phyloP scores from a whole-genome alignment of 805 yeast species.

The Candida easanensis region DNA sequence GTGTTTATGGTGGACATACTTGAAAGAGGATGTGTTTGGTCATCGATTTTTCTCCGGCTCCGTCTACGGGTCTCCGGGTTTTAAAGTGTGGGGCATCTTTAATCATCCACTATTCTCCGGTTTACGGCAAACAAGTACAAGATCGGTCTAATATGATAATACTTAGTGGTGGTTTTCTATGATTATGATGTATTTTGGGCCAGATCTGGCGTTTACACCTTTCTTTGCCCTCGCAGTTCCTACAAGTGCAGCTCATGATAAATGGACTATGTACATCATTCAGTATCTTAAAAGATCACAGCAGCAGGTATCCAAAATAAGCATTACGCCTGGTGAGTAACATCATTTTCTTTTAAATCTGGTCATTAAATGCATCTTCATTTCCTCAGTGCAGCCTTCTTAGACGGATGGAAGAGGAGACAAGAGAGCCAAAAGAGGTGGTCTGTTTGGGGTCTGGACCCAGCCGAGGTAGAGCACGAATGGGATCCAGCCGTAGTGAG shows the following conservation, averaged over 20 bases:
- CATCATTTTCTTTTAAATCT: not conserved
- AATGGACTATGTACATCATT: slow-evolving; percentile 1
- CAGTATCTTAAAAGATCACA: not conserved
- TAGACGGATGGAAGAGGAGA: slow-evolving; percentile 80
- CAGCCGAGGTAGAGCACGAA: slow-evolving; percentile 89
- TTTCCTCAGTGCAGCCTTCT: slow-evolving; percentile 9
- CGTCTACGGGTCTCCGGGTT: not conserved
- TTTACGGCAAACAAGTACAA: too few relatives aligned
- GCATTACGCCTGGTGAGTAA: not conserved
- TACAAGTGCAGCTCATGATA: not conserved
- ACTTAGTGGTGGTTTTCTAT: too few relatives aligned
- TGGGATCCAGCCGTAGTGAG: slow-evolving; percentile 98
- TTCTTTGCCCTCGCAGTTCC: not conserved
- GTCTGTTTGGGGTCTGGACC: slow-evolving; percentile 79
- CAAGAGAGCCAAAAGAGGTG: slow-evolving; percentile 69
- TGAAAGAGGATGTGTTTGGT: not conserved
- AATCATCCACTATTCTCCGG: too few relatives aligned
- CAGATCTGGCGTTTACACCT: too few relatives aligned
- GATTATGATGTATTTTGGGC: not conserved
- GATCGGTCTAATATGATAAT: too few relatives aligned
- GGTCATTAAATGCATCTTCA: not conserved
- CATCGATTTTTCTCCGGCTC: not conserved
- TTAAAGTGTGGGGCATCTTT: slow-evolving; percentile 1
- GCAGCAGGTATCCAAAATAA: not conserved
- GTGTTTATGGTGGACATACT: not conserved